Base-by-base conservation (phyloP, 306 rosid genomes). In the Arachis hypogaea region DNA sequence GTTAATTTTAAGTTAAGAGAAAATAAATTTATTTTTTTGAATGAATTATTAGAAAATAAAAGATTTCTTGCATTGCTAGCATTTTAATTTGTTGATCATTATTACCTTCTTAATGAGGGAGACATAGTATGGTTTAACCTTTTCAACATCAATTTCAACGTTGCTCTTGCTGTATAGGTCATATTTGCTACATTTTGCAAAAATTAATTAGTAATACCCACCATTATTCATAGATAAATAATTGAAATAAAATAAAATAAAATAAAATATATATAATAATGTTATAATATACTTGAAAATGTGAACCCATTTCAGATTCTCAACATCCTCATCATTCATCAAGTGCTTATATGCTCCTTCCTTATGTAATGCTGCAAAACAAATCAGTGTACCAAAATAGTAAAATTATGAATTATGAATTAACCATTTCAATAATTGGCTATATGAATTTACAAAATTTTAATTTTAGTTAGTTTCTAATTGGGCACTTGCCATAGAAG, bases 141-240 rank as follows among this genome's bases (percentile, higher is more conserved):
- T 81, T 68, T 86, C 96, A 9, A 86, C 78, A 59, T 90, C 86
- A 72, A 90, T 28, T 69, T 86, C 63, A 33, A 81, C 87, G 41
- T 90, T 90, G 83, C 96, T 90, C 85, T 92, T 92, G 81, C 94
- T 92, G 45, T 92, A 92, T 22, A 92, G 92, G 52, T 92, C 98
- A 78, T 90, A 88, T 71, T 92, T 88, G 83, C 98, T 92, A 75
- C 85, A 82, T 33, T 1, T 1, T 40, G 9, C 58, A 52, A 18
- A 52, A 6, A 6, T 14, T 52, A 4, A 46, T 65, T 28, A 7
- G 4, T 4, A 50, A 60, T 7, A 14, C 7, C 28, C 59, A 59
- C 38, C 38, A 47, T 51, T 74, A 47, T 51, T 74, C n/a, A 63
- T 29, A 7, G 7, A 66, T 46, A 38, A 8, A 54, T 57, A n/a